A percentile compares a stretch with the other conserved stretches of the same genome.
phyloP scores from a whole-genome alignment of 176 grass and related monocot species.

The Hsuehochloa calcarea region DNA sequence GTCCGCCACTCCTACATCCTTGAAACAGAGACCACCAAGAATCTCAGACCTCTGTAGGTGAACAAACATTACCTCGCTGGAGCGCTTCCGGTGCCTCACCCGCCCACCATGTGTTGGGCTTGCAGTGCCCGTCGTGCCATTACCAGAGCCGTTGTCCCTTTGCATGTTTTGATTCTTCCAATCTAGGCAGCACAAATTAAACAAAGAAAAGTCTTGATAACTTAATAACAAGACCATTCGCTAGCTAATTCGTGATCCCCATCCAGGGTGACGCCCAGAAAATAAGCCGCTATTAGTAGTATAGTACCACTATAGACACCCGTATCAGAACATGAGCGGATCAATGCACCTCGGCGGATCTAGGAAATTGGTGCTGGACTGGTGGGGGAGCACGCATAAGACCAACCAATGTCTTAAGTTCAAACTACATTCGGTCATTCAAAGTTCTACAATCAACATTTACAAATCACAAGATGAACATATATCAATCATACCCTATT shows the following conservation, averaged over 20 bases:
- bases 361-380: background rate
- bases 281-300: background rate
- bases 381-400: background rate
- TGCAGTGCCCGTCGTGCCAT: conserved; percentile 13
- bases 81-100: conserved; percentile 47
- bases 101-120: conserved; percentile 34
- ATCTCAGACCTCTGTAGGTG: background rate
- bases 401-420: background rate
- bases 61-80: conserved; percentile 32
- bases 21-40: background rate
- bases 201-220: background rate
- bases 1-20: background rate
- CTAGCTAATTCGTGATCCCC: background rate
- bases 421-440: background rate
- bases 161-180: background rate
- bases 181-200: background rate
- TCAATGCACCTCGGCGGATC: background rate
- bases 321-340: background rate
- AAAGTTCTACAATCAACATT: too few species aligned
- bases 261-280: background rate
- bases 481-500: too few species aligned
- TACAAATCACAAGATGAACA: too few species aligned
- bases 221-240: background rate
- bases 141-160: conserved; percentile 20
- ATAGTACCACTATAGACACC: background rate